Conservation (phyloP, 176 grass and related monocot genomes). For the Thinopyrum elongatum region DNA sequence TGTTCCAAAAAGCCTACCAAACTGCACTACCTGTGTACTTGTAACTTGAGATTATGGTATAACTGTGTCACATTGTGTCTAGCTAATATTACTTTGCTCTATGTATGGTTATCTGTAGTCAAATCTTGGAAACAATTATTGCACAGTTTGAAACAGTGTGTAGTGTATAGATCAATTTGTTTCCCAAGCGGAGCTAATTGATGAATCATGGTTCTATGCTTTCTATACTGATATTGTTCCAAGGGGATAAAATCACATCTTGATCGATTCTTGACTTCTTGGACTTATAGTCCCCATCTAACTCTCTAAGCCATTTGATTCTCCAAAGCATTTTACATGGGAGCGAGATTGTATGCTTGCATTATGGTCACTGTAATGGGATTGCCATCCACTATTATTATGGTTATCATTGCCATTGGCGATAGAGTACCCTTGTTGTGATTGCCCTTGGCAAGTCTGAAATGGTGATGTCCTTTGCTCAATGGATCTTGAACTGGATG, state of each 20-base stretch:
- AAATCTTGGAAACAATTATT: slow-evolving; percentile 21
- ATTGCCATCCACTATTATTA: not conserved
- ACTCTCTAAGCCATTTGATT: not conserved
- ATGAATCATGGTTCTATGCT: not conserved
- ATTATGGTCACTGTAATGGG: slow-evolving; percentile 5
- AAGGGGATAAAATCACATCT: not conserved
- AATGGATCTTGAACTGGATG: not conserved
- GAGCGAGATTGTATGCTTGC: not conserved
- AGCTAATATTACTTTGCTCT: slow-evolving; percentile 12
- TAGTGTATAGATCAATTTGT: slow-evolving; percentile 18
- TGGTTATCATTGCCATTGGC: not conserved
- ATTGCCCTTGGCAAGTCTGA: not conserved
- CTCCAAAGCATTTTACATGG: not conserved
- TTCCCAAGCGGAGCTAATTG: slow-evolving; percentile 8
- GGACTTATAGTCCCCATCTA: not conserved
- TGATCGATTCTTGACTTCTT: not conserved
- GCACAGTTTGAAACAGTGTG: not conserved
- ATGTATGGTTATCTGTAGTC: not conserved
- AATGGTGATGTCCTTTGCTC: not conserved
- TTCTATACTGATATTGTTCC: not conserved
- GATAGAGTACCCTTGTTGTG: not conserved
- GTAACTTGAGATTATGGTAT: not conserved
- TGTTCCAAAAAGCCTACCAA: slow-evolving; percentile 28
- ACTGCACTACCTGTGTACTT: slow-evolving; percentile 12
- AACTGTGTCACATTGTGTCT: not conserved